These are phyloP conservation scores for Apium graveolens DNA, from an alignment of 129 eudicot genomes.

Conservation along the genomic window DNA sequence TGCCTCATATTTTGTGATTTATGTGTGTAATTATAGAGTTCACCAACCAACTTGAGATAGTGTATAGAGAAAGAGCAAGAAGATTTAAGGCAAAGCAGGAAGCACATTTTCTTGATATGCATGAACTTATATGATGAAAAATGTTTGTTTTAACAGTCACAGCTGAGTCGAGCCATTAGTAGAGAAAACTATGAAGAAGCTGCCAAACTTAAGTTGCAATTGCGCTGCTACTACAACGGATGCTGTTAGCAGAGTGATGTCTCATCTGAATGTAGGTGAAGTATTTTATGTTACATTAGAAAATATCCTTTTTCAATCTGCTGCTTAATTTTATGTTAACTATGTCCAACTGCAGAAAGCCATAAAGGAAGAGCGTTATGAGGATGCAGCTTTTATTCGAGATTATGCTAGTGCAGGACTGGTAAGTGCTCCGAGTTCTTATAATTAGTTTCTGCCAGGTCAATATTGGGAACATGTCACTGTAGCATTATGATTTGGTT, in stretches of 20 bases:
- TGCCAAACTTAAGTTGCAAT: constrained; percentile 92
- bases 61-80: not conserved
- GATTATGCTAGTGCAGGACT: constrained; percentile 88
- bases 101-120: not conserved
- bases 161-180: constrained; percentile 51
- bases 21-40: not conserved
- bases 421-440: constrained; percentile 42
- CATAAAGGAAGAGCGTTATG: constrained; percentile 70
- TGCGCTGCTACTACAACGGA: constrained; percentile 91
- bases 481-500: not conserved
- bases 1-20: not conserved
- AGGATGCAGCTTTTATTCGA: constrained; percentile 79
- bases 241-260: constrained; percentile 82
- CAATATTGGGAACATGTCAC: not conserved
- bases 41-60: not conserved
- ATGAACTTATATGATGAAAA: not conserved
- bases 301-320: not conserved
- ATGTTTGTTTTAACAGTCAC: constrained; percentile 45
- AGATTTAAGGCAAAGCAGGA: not conserved
- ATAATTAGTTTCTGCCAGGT: not conserved
- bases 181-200: constrained; percentile 91
- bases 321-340: not conserved
- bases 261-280: constrained; percentile 52
- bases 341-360: constrained; percentile 50
- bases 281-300: not conserved